Base-by-base conservation (phyloP, 2,329 filamentous ascomycete species). In the Xylariaceae sp. region DNA sequence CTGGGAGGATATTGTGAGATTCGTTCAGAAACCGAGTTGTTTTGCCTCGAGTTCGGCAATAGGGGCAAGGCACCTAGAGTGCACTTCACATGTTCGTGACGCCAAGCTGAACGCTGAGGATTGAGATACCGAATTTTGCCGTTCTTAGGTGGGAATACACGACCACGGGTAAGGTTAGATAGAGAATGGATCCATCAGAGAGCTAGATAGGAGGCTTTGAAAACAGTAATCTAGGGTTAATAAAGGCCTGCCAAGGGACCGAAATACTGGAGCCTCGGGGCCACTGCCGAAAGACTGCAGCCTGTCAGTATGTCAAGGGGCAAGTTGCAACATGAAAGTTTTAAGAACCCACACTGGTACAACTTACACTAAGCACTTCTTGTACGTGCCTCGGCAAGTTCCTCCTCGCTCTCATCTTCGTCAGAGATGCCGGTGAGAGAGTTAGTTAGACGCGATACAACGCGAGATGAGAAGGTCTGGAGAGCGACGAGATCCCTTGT, bases 331-430 rank as follows among this genome's bases (percentile, higher is more conserved):
- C n/a, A n/a, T n/a, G n/a, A n/a, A n/a, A n/a, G n/a, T n/a, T n/a
- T 8, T n/a, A 28, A n/a, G n/a, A 28, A 28, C n/a, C 26, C n/a
- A 9, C 26, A 9, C 26, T 28, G n/a, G n/a, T n/a, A n/a, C n/a
- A 8, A 28, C 26, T 28, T 5, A 8, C 13, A 13, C 5, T 28
- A 32, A 21, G 23, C 40, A 31, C 31, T 38, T 26, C 36, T 17
- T 31, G 35, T 23, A 40, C 34, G 16, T 42, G 39, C 39, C 33
- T 37, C 34, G 37, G 37, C 26, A 44, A 14, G 7, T 24, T 32
- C 13, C 21, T 21, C 6, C 5, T 17, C 6, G 18, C 21, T 33
- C 24, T 37, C 18, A 16, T 30, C 30, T 28, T 15, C 21, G n/a
- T 9, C 12, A 34, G 15, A 8, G 12, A 9, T 23, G 28, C 15